Conservation (phyloP, 371 early-diverging fungal genomes). For the Nosema muscidifuracis region DNA sequence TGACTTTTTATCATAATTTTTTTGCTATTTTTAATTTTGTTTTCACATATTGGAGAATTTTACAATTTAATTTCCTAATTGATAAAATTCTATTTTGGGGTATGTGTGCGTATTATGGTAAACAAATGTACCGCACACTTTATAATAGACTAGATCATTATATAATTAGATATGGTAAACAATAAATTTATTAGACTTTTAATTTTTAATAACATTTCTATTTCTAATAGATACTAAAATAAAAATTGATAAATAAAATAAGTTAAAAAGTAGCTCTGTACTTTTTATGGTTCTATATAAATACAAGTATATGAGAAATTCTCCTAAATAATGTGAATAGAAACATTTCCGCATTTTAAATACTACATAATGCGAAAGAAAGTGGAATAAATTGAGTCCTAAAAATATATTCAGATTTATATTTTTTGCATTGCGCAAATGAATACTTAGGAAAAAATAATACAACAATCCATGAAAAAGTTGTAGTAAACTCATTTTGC, state of each 20-base stretch:
- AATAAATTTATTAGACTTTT: too few relatives aligned
- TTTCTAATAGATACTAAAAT: constrained; percentile 12
- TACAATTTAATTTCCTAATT: constrained; percentile 54
- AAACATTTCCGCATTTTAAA: constrained; percentile 7
- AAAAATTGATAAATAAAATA: constrained; percentile 27
- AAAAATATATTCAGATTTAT: constrained; percentile 4
- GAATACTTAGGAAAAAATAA: constrained; percentile 16
- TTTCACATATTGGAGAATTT: constrained; percentile 61
- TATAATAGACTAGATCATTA: constrained; percentile 40
- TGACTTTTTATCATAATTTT: constrained; percentile 21
- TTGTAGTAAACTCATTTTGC: constrained; percentile 32
- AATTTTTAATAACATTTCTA: background rate
- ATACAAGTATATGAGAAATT: constrained; percentile 31
- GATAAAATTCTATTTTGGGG: constrained; percentile 49
- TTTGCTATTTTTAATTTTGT: constrained; percentile 56
- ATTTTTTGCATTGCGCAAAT: constrained; percentile 5
- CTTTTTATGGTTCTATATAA: constrained; percentile 6
- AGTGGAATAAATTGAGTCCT: constrained; percentile 23
- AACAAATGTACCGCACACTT: constrained; percentile 31
- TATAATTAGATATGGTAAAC: too few relatives aligned
- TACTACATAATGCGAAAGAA: constrained; percentile 16
- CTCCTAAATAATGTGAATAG: constrained; percentile 32
- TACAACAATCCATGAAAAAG: constrained; percentile 35
- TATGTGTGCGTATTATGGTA: constrained; percentile 34
- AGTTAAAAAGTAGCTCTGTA: constrained; percentile 17